A percentile compares a stretch with the other conserved stretches of the same genome.
phyloP scores from a whole-genome alignment of 116 monocot genomes.

The Papilionanthe hybrid region DNA sequence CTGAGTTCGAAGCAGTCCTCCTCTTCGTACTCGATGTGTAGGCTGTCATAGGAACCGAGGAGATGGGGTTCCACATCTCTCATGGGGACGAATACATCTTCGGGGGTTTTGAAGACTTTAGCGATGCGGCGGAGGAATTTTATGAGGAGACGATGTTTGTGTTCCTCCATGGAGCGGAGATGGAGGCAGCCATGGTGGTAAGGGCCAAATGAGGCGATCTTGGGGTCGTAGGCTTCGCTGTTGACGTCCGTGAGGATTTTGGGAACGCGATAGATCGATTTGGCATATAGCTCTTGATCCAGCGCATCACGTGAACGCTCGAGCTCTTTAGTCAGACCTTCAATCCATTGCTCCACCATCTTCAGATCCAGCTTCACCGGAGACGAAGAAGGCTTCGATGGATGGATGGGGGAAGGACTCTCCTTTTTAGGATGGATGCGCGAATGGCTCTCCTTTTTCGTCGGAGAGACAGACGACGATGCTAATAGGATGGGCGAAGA shows the following conservation, averaged over 20 bases:
- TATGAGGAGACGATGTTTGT: neutral
- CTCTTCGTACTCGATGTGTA: no score
- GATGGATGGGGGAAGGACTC: no score
- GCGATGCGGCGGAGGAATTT: neutral
- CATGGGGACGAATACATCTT: neutral
- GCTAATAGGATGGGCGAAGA: no score
- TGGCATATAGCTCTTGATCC: neutral
- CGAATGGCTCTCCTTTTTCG: no score
- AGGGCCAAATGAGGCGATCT: neutral
- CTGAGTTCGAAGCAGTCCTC: neutral
- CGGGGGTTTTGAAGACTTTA: neutral
- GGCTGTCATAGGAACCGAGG: neutral
- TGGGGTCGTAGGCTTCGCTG: constrained; percentile 8
- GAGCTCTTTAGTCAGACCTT: no score
- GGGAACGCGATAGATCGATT: constrained; percentile 15
- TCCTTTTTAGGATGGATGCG: no score
- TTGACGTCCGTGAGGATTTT: neutral
- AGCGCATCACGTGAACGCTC: no score
- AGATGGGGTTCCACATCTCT: neutral
- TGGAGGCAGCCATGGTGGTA: constrained; percentile 9
- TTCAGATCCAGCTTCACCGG: no score
- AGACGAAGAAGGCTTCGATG: no score
- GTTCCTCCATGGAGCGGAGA: constrained; percentile 12
- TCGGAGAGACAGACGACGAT: no score
- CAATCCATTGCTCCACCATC: no score